Conservation (phyloP, 202 grass and related monocot genomes). For the Saccharum hybrid region DNA sequence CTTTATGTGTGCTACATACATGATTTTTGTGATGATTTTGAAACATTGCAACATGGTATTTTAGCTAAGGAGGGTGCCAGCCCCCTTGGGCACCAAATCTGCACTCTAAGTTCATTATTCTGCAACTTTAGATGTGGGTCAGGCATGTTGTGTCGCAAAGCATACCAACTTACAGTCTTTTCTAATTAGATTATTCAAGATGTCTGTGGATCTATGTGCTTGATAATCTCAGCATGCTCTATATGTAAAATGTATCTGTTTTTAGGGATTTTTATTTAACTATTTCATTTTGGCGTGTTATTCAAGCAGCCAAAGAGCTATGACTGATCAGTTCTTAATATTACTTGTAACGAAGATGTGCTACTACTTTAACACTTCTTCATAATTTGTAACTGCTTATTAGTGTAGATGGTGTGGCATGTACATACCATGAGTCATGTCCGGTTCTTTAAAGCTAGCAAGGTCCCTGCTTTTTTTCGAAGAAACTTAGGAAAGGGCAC, state of each 20-base stretch:
- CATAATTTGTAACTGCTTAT: constrained; percentile 9
- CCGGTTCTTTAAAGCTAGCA: background rate
- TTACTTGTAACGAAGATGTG: background rate
- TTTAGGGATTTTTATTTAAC: background rate
- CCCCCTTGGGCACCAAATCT: too few relatives aligned
- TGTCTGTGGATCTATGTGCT: background rate
- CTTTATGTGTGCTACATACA: too few relatives aligned
- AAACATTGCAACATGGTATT: too few relatives aligned
- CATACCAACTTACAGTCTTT: background rate
- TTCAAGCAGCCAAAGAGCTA: constrained; percentile 14
- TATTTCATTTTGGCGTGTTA: constrained; percentile 4
- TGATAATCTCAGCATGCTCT: background rate
- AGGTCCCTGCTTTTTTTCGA: background rate
- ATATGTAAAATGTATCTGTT: background rate
- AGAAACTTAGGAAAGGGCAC: background rate
- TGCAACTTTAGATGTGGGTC: background rate
- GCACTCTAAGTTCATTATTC: background rate
- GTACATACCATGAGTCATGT: constrained; percentile 16
- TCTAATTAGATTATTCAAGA: background rate
- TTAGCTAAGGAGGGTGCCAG: too few relatives aligned
- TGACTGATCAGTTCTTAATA: background rate
- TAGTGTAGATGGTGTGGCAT: background rate
- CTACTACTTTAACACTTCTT: background rate
- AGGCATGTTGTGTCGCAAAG: background rate
- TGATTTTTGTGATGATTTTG: too few relatives aligned